Evolutionary conservation across 2,329 filamentous ascomycete species (phyloP), one percentile per base, ranked within the genome.

Genomic region (Dactylellina haptotyla): DNA sequence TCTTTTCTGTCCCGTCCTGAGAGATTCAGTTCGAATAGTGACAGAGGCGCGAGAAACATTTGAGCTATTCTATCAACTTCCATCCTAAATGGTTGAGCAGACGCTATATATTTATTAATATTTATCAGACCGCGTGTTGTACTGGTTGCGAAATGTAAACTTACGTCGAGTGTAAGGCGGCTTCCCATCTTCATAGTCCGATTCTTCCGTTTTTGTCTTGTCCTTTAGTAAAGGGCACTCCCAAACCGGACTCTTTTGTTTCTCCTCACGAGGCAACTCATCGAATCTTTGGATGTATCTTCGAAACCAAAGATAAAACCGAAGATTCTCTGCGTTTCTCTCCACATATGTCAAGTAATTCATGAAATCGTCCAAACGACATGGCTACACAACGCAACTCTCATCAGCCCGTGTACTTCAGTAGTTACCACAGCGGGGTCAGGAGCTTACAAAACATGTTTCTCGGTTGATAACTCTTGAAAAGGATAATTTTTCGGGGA

Each of bases 261-360:
- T 81, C 74, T 89, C 84, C 59, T 80, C 82, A 4, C 82, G 82
- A 0, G 85, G 82, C 3, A 90, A 82, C 10, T 81, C 80, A 25
- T 84, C 83, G 83, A 88, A 90, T 41, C 86, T 85, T 74, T 86
- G 83, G 65, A 83, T 81, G 77, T 90, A 90, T 80, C 88, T 85
- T 62, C 84, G 85, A 79, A 86, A 87, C 87, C 87, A 89, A 2
- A 89, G 83, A 79, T 84, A 88, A 79, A 93, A 93, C 79, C 94
- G 91, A 16, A 95, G 83, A 79, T 94, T 94, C 82, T 95, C 91
- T 58, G 91, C 90, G 23, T 89, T 84, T 75, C 89, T 86, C 80
- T 94, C 90, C 70, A 94, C 87, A 80, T 94, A 93, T 71, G 90
- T 85, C 74, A 94, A 85, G 77, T 93, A 94, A 80, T 93, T 90